Evolutionary conservation across 176 grass and related monocot species (phyloP).

Genomic region (Aegilops sharonensis): DNA sequence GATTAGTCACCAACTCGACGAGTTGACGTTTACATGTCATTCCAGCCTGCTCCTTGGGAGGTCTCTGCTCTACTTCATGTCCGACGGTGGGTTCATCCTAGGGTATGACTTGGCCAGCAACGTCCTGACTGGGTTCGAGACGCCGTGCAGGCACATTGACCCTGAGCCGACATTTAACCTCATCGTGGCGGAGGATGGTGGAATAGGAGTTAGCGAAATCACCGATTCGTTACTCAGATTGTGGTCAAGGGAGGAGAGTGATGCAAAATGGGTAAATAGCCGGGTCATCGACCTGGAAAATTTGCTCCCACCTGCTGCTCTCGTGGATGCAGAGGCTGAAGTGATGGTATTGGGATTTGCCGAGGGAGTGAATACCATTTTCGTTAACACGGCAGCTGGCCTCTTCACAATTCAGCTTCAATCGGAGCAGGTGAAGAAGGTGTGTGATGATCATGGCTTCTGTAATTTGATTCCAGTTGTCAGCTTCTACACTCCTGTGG

Average conservation of each 20-base stretch:
- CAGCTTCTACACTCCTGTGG: not conserved
- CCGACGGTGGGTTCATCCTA: not conserved
- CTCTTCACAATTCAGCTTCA: not conserved
- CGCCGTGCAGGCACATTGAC: no score
- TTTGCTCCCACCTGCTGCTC: not conserved
- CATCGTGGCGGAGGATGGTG: not conserved
- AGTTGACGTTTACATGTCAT: no score
- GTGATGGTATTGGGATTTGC: not conserved
- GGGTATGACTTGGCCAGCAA: not conserved
- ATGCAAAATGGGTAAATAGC: not conserved
- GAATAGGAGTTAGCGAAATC: not conserved
- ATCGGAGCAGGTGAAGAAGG: not conserved
- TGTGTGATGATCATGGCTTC: not conserved
- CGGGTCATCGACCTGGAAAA: not conserved
- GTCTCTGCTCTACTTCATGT: not conserved
- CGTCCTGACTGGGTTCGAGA: not conserved
- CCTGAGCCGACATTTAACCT: not conserved
- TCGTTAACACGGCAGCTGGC: not conserved
- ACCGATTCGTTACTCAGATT: rapidly evolving
- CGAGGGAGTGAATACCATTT: not conserved
- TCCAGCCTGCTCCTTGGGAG: not conserved
- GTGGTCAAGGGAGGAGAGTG: not conserved
- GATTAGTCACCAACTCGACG: no score
- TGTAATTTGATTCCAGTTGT: not conserved
- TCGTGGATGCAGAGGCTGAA: not conserved